phyloP scores from a whole-genome alignment of 441 rosid genomes.

The Croton setiger region DNA sequence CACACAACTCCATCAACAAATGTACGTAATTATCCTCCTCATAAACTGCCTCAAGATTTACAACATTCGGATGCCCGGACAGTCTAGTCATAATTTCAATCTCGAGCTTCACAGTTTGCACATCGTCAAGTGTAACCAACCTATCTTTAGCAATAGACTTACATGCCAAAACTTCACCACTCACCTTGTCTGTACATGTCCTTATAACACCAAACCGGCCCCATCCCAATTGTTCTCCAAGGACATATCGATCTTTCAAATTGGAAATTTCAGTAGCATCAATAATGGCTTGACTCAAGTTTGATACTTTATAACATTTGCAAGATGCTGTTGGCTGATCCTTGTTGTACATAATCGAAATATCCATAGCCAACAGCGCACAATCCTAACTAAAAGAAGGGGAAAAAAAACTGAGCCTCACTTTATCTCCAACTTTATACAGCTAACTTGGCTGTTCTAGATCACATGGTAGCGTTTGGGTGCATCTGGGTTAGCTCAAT shows the following conservation, averaged over 20 bases:
- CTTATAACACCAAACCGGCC: constrained; percentile 78
- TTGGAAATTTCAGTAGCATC: constrained; percentile 46
- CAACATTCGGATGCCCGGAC: constrained; percentile 76
- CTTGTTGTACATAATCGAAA: constrained; percentile 22
- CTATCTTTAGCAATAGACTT: constrained; percentile 78
- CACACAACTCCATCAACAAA: constrained; percentile 76
- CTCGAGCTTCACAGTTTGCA: constrained; percentile 65
- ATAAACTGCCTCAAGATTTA: constrained; percentile 72
- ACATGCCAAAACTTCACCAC: constrained; percentile 73
- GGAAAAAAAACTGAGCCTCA: constrained; percentile 13
- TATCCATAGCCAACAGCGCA: constrained; percentile 42
- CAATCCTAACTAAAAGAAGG: constrained; percentile 11
- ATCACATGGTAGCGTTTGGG: constrained; percentile 1
- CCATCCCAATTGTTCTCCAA: constrained; percentile 72
- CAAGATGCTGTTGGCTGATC: constrained; percentile 25
- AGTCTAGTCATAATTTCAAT: constrained; percentile 75
- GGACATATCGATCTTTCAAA: constrained; percentile 55
- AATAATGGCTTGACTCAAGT: constrained; percentile 48
- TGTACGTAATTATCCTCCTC: constrained; percentile 82
- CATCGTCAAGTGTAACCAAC: constrained; percentile 48
- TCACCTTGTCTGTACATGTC: constrained; percentile 59
- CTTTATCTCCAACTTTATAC: constrained; percentile 10
- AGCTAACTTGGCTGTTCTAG: neutral
- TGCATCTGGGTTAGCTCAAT: neutral
- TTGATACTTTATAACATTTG: constrained; percentile 48